Evolutionary conservation across 257 asterid genomes (phyloP).

Genomic region (Phtheirospermum japonicum): DNA sequence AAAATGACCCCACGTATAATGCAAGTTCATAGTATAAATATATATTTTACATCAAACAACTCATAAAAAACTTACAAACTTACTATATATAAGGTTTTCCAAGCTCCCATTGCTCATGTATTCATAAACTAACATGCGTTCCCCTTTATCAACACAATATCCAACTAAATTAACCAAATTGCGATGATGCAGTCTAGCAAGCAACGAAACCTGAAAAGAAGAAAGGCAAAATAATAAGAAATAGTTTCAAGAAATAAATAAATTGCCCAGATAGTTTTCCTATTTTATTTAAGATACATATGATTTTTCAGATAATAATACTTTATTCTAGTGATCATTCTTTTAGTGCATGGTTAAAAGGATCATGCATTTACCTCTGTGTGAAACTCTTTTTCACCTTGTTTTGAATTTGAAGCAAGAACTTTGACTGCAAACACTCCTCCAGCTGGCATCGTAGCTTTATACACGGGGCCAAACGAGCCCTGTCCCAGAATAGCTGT

Average conservation of each 20-base stretch:
- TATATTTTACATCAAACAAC: background rate
- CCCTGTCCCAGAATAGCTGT: constrained; percentile 90
- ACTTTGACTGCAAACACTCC: constrained; percentile 92
- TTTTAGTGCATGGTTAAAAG: constrained; percentile 6
- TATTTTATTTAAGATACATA: too few relatives aligned
- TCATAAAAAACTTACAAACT: constrained; percentile 25
- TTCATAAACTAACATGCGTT: constrained; percentile 81
- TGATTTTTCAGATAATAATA: background rate
- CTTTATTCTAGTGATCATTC: constrained; percentile 1
- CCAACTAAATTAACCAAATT: constrained; percentile 96
- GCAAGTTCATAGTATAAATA: too few relatives aligned
- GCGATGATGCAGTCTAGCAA: constrained; percentile 91
- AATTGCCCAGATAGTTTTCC: background rate
- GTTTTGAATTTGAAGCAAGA: constrained; percentile 93
- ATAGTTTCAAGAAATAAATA: background rate
- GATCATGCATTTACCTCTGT: constrained; percentile 60
- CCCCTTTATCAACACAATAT: constrained; percentile 92
- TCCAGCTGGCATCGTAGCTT: constrained; percentile 80
- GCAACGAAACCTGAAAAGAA: constrained; percentile 77
- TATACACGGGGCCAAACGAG: constrained; percentile 95
- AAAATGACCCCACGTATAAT: too few relatives aligned
- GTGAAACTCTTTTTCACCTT: constrained; percentile 94
- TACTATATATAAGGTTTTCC: constrained; percentile 81
- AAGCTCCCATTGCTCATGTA: constrained; percentile 97
- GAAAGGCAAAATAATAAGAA: constrained; percentile 7